phyloP scores from a whole-genome alignment of 768 basidiomycete species.

The Rhodotorula toruloides region DNA sequence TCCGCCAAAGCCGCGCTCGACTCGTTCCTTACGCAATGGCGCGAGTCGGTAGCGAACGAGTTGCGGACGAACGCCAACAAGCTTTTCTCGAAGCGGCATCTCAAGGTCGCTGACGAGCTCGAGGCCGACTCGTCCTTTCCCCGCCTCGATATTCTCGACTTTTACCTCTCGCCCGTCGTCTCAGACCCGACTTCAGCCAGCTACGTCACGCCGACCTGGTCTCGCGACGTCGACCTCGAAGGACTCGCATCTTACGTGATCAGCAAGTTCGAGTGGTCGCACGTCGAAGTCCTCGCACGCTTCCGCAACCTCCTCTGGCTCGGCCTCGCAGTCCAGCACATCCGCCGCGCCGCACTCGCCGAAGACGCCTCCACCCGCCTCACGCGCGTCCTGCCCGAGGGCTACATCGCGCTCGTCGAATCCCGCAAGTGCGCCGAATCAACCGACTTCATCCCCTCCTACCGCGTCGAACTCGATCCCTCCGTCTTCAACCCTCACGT shows the following conservation, averaged over 20 bases:
- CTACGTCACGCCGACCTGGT: not conserved
- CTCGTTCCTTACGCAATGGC: slow-evolving; percentile 15
- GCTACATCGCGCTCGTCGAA: not conserved
- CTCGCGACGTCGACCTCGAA: not conserved
- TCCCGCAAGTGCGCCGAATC: slow-evolving; percentile 6
- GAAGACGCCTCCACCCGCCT: not conserved
- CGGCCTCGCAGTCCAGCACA: slow-evolving; percentile 2
- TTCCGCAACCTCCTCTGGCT: slow-evolving; percentile 13
- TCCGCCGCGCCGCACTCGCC: slow-evolving; percentile 8
- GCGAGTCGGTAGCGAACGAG: slow-evolving; percentile 14
- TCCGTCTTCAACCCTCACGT: not conserved
- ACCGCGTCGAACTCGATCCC: slow-evolving; percentile 25
- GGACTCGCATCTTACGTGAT: slow-evolving; percentile 5
- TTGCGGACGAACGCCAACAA: slow-evolving; percentile 18
- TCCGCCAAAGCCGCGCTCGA: not conserved
- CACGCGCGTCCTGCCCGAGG: not conserved
- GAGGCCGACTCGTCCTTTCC: slow-evolving; percentile 9
- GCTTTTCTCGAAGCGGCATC: not conserved
- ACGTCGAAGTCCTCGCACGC: slow-evolving; percentile 4
- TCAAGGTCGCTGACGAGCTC: slow-evolving; percentile 14
- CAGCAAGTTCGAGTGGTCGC: slow-evolving; percentile 24
- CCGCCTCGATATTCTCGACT: slow-evolving; percentile 1
- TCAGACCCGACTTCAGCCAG: not conserved
- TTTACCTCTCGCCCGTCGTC: slow-evolving; percentile 22
- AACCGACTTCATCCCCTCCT: slow-evolving; percentile 15